These are phyloP conservation scores for Globisporangium spinosum DNA, from an alignment of 352 stramenopile genomes.

Conservation along the genomic window DNA sequence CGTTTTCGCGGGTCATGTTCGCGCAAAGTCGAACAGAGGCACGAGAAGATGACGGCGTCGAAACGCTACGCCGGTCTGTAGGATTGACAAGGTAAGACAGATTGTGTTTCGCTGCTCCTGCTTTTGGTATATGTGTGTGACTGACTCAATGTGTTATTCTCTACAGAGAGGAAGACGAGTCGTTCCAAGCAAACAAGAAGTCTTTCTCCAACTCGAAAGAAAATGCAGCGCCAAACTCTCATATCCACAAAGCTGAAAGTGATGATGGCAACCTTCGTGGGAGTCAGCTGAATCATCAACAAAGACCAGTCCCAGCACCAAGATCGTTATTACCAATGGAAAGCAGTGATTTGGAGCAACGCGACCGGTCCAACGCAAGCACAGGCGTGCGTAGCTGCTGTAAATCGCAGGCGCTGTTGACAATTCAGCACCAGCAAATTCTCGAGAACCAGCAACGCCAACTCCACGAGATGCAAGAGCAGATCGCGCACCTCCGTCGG, in stretches of 20 bases:
- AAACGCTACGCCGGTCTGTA: background rate
- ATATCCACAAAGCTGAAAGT: background rate
- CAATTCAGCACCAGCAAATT: slow-evolving; percentile 73
- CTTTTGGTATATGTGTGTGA: background rate
- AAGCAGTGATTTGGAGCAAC: background rate
- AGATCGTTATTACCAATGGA: background rate
- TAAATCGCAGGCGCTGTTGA: slow-evolving; percentile 60
- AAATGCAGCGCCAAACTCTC: background rate
- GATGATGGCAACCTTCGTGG: background rate
- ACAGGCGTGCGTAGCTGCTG: slow-evolving; percentile 39
- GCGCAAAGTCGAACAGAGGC: background rate
- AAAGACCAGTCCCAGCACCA: background rate
- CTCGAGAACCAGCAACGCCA: slow-evolving; percentile 72
- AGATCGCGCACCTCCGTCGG: slow-evolving; percentile 52
- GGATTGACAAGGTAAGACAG: slow-evolving; percentile 7
- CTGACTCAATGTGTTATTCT: background rate
- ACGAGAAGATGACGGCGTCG: background rate
- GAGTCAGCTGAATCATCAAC: background rate
- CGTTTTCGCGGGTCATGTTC: slow-evolving; percentile 12
- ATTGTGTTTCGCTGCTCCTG: background rate
- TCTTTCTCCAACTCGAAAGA: background rate
- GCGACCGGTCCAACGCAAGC: slow-evolving; percentile 1
- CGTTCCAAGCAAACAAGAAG: background rate
- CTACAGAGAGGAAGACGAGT: background rate
- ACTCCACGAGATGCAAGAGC: slow-evolving; percentile 66